Evolutionary conservation across 1,139 yeast species (phyloP), one percentile per base, ranked within the genome.

Genomic region (Geotrichum fermentans): DNA sequence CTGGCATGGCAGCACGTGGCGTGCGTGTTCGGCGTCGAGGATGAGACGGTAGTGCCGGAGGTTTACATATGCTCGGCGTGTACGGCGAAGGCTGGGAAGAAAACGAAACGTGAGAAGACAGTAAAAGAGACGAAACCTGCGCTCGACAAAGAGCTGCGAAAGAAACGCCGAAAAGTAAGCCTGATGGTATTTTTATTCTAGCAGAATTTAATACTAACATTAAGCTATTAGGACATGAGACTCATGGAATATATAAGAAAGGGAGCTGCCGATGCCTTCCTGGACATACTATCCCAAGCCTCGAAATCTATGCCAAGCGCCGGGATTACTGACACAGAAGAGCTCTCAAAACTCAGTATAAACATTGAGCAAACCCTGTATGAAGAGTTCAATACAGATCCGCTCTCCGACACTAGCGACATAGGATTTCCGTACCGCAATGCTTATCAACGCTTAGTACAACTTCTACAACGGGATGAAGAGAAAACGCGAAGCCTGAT

Each of bases 1-100:
- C 67, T 74, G 47, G 79, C 88, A 11, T 88, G 96, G 96, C 96
- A 88, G 62, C 96, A 88, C 63, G 78, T 82, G 30, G 70, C 66
- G 49, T 88, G 96, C 65, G 77, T 85, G 77, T 77, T 85, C 40
- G 80, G 74, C 43, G 65, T 73, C 58, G 63, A 64, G 18, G 67
- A 66, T 47, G 67, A 65, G 42, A 61, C 62, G 5, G 66, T 63
- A 32, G 61, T 73, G 1, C 80, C 82, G 1, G 72, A 73, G 7
- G 61, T 63, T 24, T 80, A 80, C 59, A 55, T 58, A 20, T 81
- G 86, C 63, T 72, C 71, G 51, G 64, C 67, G 30, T 81, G 87
- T 61, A 71, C 71, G 49, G 75, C 78, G 8, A 24, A 24, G 10
- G 1, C 22, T 34, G 22, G 20, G 21, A 6, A 21, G 11, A 16